Evolutionary conservation across 768 basidiomycete species (phyloP), one percentile per base, ranked within the genome.

Genomic region (Strobilomyces confusus): DNA sequence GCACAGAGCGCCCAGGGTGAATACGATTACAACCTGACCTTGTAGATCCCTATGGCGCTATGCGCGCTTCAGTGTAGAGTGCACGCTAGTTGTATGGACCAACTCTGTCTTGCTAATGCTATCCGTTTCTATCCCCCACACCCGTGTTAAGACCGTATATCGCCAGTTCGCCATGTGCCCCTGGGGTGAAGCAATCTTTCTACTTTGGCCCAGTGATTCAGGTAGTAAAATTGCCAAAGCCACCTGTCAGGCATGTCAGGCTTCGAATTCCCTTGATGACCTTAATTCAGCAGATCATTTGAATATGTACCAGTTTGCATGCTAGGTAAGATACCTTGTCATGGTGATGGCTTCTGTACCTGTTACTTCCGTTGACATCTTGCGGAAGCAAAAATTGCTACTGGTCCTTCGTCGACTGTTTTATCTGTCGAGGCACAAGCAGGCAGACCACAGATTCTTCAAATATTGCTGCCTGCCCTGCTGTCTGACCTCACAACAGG

Each of bases 11-110:
- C 82, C 2, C 82, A 83, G 56, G 82, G 80, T 59, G 95, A 98
- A 70, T 97, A 95, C 72, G 93, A 98, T 67, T 98, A 95, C 69
- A 92, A 88, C 62, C 77, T 98, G 52, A 87, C 88, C 38, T 72
- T 91, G 52, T 90, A 64, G 37, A 19, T 4, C 20, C 8, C 0
- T 9, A 34, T 34, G 23, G 20, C 45, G 13, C 17, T 25, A 11
- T 29, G 13, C 17, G 17, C n/a, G 49, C n/a, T 48, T 49, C 44
- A 30, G 37, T 41, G 44, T 49, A 45, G 42, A 34, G 23, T 32
- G 40, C 49, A 30, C 32, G 43, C 44, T 40, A 49, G 33, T 37
- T 48, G 41, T 46, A 19, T 41, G 34, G 22, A 43, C 48, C 30
- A 46, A 45, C 12, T 20, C 23, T 49, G 29, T 49, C 15, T 30